Conservation (phyloP, 2,329 filamentous ascomycete genomes). For the Botryotinia calthae region DNA sequence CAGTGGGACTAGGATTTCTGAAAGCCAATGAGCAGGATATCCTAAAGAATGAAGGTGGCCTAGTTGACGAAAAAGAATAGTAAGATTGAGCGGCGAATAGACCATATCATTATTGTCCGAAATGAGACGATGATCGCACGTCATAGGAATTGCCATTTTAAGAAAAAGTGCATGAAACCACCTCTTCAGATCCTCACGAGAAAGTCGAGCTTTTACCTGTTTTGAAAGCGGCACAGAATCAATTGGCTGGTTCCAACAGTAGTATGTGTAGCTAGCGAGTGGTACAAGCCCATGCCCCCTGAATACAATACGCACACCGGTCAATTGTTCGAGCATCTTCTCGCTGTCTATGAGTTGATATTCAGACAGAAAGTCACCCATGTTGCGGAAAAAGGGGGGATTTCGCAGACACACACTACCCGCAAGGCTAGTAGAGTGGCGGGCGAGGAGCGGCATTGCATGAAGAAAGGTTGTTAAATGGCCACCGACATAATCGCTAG, state of each 20-base stretch:
- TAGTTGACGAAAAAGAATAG: neutral
- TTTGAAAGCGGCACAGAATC: neutral
- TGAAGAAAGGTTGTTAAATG: slow-evolving; percentile 1
- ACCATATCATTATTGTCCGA: neutral
- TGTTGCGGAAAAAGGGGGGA: neutral
- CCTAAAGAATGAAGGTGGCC: neutral
- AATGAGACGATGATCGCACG: neutral
- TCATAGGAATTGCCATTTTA: neutral
- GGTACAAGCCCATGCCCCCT: neutral
- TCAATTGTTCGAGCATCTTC: neutral
- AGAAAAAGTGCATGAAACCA: neutral
- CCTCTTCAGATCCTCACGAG: neutral
- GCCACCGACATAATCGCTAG: neutral
- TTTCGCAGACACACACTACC: neutral
- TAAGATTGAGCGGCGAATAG: neutral
- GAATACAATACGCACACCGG: neutral
- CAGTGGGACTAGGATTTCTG: neutral
- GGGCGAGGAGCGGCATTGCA: neutral
- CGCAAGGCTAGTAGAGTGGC: neutral
- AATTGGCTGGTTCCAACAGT: neutral
- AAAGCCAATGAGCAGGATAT: slow-evolving; percentile 1
- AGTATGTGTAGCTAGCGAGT: neutral
- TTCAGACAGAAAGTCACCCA: neutral
- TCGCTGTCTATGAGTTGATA: neutral
- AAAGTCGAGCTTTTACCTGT: neutral